Conservation (phyloP, 2,329 filamentous ascomycete species). For the Fusarium piperis region DNA sequence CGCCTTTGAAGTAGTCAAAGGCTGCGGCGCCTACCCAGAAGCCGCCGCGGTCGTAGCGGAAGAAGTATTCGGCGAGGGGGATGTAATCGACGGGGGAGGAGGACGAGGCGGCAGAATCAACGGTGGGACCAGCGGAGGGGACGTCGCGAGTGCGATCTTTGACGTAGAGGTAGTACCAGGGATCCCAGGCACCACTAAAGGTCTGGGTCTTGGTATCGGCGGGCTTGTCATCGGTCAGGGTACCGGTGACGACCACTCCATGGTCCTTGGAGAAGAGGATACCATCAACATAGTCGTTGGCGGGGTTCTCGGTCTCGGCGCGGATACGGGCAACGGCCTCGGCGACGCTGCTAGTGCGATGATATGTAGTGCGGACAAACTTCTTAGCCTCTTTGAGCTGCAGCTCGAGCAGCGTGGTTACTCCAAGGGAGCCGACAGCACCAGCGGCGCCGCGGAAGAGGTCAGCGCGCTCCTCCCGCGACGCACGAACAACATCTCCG, state of each 20-base stretch:
- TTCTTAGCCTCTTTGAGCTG: conserved; percentile 63
- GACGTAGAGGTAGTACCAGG: conserved; percentile 80
- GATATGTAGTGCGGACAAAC: conserved; percentile 68
- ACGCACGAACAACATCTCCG: conserved; percentile 65
- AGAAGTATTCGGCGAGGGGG: conserved; percentile 77
- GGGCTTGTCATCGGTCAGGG: conserved; percentile 59
- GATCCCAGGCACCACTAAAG: conserved; percentile 68
- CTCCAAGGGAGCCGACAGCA: conserved; percentile 73
- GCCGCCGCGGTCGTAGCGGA: conserved; percentile 78
- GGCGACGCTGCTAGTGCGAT: conserved; percentile 53
- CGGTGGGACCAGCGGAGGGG: conserved; percentile 28
- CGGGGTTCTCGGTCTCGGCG: conserved; percentile 49
- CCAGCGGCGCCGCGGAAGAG: conserved; percentile 73
- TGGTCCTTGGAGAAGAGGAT: conserved; percentile 67
- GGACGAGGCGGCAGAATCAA: conserved; percentile 25
- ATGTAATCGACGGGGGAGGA: conserved; percentile 62
- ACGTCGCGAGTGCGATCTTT: conserved; percentile 52
- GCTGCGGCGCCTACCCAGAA: conserved; percentile 77
- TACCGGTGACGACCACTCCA: conserved; percentile 70
- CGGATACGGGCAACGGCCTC: conserved; percentile 55
- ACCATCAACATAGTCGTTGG: conserved; percentile 74
- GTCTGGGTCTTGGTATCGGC: conserved; percentile 57
- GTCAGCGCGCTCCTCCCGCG: conserved; percentile 63
- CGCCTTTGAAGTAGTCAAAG: conserved; percentile 72
- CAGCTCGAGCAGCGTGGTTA: conserved; percentile 72